Evolutionary conservation across 1,139 yeast genomes (phyloP).

Genomic region (Suhomyces kunorum): DNA sequence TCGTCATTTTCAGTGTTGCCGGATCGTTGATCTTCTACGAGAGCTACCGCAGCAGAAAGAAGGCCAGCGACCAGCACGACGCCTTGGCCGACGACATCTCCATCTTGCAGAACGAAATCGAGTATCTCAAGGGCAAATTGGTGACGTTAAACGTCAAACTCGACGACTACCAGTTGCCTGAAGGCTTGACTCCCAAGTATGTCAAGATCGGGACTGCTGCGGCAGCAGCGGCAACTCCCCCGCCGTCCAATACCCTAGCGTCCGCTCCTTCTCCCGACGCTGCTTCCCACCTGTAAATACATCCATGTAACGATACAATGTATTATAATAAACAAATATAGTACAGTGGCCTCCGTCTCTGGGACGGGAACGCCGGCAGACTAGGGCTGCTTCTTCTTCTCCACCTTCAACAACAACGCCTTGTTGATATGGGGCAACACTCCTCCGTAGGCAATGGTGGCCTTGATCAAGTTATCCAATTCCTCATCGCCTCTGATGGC

Average conservation of each 20-base stretch:
- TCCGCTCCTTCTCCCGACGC: not conserved
- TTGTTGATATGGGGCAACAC: slow-evolving; percentile 97
- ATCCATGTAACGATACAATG: slow-evolving; percentile 11
- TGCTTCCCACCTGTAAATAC: slow-evolving; percentile 4
- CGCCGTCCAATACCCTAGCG: not conserved
- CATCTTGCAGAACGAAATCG: slow-evolving; percentile 69
- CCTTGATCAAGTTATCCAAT: slow-evolving; percentile 91
- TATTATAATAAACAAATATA: slow-evolving; percentile 14
- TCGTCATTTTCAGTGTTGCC: slow-evolving; percentile 76
- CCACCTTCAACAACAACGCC: slow-evolving; percentile 90
- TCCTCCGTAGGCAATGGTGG: slow-evolving; percentile 99
- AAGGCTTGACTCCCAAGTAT: slow-evolving; percentile 46
- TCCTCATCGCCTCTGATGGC: slow-evolving; percentile 99
- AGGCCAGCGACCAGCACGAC: slow-evolving; percentile 63
- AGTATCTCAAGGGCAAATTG: slow-evolving; percentile 54
- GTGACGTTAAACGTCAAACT: slow-evolving; percentile 40
- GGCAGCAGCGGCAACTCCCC: not conserved
- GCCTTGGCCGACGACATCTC: slow-evolving; percentile 68
- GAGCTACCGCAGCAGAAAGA: slow-evolving; percentile 64
- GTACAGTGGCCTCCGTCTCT: slow-evolving; percentile 11
- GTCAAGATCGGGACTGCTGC: slow-evolving; percentile 27
- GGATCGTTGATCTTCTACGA: slow-evolving; percentile 79
- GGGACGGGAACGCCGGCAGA: not conserved
- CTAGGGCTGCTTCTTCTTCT: slow-evolving; percentile 51
- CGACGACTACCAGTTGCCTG: slow-evolving; percentile 52